phyloP scores from a whole-genome alignment of 73 alveolate genomes.

The Blepharisma stoltei region DNA sequence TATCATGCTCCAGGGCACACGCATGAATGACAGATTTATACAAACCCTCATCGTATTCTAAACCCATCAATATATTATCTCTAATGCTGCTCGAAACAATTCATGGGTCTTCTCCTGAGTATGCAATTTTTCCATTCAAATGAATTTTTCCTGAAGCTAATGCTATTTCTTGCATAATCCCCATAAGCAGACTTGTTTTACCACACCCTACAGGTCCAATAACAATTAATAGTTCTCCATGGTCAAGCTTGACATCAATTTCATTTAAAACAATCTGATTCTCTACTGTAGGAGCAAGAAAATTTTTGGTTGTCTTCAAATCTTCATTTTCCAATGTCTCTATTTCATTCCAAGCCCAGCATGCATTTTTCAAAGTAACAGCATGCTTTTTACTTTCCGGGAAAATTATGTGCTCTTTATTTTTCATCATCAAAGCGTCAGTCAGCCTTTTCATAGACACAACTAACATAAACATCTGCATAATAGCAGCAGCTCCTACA shows the following conservation, averaged over 20 bases:
- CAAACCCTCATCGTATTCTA: slow-evolving; percentile 61
- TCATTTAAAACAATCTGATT: not conserved
- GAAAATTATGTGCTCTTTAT: too few species aligned
- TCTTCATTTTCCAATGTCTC: too few species aligned
- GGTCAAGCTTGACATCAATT: not conserved
- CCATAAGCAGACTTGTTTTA: slow-evolving; percentile 40
- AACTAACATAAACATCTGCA: not conserved
- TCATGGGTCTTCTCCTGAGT: slow-evolving; percentile 89
- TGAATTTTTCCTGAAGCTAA: slow-evolving; percentile 34
- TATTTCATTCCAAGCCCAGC: too few species aligned
- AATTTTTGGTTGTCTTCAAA: too few species aligned
- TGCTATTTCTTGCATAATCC: slow-evolving; percentile 43
- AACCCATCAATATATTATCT: slow-evolving; percentile 86
- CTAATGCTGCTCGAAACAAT: slow-evolving; percentile 83
- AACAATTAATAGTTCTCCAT: not conserved
- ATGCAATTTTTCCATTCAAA: slow-evolving; percentile 38
- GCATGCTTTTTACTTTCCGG: too few species aligned
- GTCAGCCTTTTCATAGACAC: not conserved
- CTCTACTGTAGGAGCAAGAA: too few species aligned
- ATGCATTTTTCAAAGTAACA: not conserved
- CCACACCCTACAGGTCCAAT: slow-evolving; percentile 47
- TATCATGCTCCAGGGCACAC: slow-evolving; percentile 82
- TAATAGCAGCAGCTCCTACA: not conserved
- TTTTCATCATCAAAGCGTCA: not conserved
- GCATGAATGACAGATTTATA: slow-evolving; percentile 68